Percentiles rank a stretch among this genome's conserved stretches.
phyloP scores from a whole-genome alignment of 208 protist species.

The Jaenimonas drosophilae region DNA sequence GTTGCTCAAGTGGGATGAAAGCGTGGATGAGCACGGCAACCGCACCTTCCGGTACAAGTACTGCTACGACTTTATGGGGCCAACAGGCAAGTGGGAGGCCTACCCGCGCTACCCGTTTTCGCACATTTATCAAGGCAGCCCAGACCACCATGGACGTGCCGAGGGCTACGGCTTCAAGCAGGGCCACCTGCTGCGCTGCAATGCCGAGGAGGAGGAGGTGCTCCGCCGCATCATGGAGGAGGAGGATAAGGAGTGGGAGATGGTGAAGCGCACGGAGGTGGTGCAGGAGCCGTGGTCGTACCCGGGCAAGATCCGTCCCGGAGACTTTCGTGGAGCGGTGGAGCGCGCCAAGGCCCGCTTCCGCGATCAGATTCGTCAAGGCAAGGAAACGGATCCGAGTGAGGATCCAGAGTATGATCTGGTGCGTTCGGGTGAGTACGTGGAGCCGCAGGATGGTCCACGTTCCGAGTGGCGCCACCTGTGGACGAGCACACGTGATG shows the following conservation, averaged over 20 bases:
- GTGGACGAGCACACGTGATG: slow-evolving; percentile 79
- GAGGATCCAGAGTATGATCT: slow-evolving; percentile 86
- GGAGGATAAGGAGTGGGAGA: slow-evolving; percentile 88
- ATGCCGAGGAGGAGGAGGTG: slow-evolving; percentile 81
- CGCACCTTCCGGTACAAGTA: slow-evolving; percentile 88
- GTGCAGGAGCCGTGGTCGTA: slow-evolving; percentile 88
- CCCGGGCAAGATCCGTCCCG: slow-evolving; percentile 77
- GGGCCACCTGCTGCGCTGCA: slow-evolving; percentile 77
- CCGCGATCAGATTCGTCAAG: slow-evolving; percentile 66
- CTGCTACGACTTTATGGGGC: slow-evolving; percentile 82
- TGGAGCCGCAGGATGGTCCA: slow-evolving; percentile 82
- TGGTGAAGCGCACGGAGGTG: slow-evolving; percentile 87
- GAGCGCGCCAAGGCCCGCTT: slow-evolving; percentile 83
- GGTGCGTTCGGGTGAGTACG: slow-evolving; percentile 79
- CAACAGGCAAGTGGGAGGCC: slow-evolving; percentile 81
- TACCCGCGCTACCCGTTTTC: slow-evolving; percentile 87
- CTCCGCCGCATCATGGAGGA: slow-evolving; percentile 87
- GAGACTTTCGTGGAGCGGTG: slow-evolving; percentile 77
- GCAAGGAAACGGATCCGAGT: slow-evolving; percentile 77
- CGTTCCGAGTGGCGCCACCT: slow-evolving; percentile 85
- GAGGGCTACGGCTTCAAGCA: slow-evolving; percentile 89
- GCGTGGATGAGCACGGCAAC: slow-evolving; percentile 85
- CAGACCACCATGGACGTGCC: slow-evolving; percentile 63
- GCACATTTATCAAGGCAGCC: slow-evolving; percentile 65
- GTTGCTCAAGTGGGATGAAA: slow-evolving; percentile 81